Conservation (phyloP, 2,329 filamentous ascomycete genomes). For the Calonectria naviculata region DNA sequence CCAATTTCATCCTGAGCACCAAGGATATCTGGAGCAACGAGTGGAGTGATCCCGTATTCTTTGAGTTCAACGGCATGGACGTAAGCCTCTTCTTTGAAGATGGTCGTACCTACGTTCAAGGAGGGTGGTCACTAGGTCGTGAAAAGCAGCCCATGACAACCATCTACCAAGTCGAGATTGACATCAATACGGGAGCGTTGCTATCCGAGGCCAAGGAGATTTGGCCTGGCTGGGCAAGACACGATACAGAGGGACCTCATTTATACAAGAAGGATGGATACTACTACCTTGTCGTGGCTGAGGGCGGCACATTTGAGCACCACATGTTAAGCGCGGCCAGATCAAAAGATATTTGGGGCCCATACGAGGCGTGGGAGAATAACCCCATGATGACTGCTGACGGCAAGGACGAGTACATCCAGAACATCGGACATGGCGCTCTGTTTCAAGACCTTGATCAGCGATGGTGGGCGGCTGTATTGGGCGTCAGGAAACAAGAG, state of each 20-base stretch:
- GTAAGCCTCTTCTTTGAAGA: constrained; percentile 54
- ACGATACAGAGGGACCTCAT: constrained; percentile 46
- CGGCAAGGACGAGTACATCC: constrained; percentile 50
- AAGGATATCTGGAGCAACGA: constrained; percentile 33
- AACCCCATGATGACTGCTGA: constrained; percentile 59
- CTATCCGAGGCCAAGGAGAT: constrained; percentile 35
- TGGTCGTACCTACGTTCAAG: neutral
- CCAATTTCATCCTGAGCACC: constrained; percentile 31
- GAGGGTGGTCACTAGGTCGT: neutral
- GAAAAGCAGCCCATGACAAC: constrained; percentile 15
- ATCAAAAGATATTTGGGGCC: constrained; percentile 51
- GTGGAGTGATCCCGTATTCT: constrained; percentile 45
- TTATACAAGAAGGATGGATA: constrained; percentile 56
- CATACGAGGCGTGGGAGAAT: constrained; percentile 52
- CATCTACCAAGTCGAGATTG: constrained; percentile 39
- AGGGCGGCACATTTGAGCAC: constrained; percentile 56
- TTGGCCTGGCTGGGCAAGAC: neutral
- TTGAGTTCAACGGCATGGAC: constrained; percentile 54
- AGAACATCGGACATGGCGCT: constrained; percentile 57
- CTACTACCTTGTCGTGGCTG: constrained; percentile 61
- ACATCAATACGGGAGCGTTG: constrained; percentile 46
- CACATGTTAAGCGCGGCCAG: constrained; percentile 58
- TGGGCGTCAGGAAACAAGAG: neutral
- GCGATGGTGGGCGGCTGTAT: constrained; percentile 26
- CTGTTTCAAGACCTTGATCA: constrained; percentile 52